A percentile compares a stretch with the other conserved stretches of the same genome.
These are phyloP conservation scores for Dichomitus squalens DNA, from an alignment of 1,284 basidiomycete species.

Conservation along the genomic window DNA sequence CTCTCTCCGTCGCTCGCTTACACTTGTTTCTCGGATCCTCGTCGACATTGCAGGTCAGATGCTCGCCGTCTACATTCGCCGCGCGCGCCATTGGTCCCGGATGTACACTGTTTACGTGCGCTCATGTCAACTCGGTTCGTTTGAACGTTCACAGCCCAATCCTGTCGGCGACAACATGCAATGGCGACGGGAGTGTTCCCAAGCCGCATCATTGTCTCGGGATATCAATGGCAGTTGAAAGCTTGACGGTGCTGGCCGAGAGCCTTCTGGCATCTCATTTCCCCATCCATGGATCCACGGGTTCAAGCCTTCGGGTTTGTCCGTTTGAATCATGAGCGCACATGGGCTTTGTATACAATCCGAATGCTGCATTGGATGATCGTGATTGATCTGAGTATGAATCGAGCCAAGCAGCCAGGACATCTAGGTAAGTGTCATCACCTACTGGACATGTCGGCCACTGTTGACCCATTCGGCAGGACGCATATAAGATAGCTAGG, in stretches of 20 bases:
- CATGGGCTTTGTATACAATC: no score
- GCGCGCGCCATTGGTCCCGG: neutral
- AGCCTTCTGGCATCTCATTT: no score
- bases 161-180: neutral
- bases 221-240: neutral
- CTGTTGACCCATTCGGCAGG: no score
- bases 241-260: neutral
- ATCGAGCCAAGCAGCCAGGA: no score
- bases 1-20: slow-evolving; percentile 2
- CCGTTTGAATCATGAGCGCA: no score
- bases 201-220: neutral
- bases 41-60: slow-evolving; percentile 8
- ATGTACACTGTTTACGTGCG: slow-evolving; percentile 5
- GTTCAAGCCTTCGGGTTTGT: no score
- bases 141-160: neutral
- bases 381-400: no score
- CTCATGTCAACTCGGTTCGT: neutral
- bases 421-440: no score
- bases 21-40: slow-evolving; percentile 13
- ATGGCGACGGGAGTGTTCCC: neutral
- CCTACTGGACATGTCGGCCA: no score
- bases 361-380: no score
- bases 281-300: no score
- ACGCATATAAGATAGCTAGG: no score
- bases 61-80: neutral